phyloP scores from a whole-genome alignment of 805 yeast genomes.

The Schizosaccharomyces octosporus region DNA sequence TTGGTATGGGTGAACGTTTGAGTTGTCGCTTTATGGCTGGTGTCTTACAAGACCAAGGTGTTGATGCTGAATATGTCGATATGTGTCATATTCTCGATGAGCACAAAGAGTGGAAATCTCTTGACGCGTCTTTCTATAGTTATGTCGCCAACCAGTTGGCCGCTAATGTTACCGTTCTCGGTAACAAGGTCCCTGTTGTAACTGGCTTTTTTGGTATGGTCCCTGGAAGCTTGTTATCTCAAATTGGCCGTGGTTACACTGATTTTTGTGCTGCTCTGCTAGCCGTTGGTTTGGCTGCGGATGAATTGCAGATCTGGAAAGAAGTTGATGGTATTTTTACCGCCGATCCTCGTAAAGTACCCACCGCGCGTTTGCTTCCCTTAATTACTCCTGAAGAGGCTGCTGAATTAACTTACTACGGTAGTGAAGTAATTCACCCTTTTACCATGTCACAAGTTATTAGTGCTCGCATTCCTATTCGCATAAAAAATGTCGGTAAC shows the following conservation, averaged over 20 bases:
- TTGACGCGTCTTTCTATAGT: slow-evolving; percentile 41
- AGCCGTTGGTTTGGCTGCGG: slow-evolving; percentile 80
- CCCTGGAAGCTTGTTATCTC: slow-evolving; percentile 83
- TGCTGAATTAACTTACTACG: slow-evolving; percentile 90
- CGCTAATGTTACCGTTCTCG: slow-evolving; percentile 17
- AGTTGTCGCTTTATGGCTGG: slow-evolving; percentile 77
- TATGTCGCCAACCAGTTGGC: slow-evolving; percentile 28
- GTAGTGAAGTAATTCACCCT: slow-evolving; percentile 94
- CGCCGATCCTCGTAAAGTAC: slow-evolving; percentile 92
- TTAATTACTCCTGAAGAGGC: slow-evolving; percentile 97
- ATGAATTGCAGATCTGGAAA: slow-evolving; percentile 92
- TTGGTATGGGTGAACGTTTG: slow-evolving; percentile 84
- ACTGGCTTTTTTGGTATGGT: slow-evolving; percentile 90
- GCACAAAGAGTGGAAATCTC: slow-evolving; percentile 30
- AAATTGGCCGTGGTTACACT: slow-evolving; percentile 94
- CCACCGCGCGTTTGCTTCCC: slow-evolving; percentile 58
- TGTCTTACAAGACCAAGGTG: slow-evolving; percentile 59
- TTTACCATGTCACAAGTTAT: slow-evolving; percentile 98
- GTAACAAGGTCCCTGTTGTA: slow-evolving; percentile 41
- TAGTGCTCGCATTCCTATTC: slow-evolving; percentile 80
- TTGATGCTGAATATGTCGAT: slow-evolving; percentile 55
- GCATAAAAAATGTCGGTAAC: slow-evolving; percentile 87
- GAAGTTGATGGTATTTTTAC: slow-evolving; percentile 98
- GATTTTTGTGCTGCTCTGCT: slow-evolving; percentile 91
- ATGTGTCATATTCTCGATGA: slow-evolving; percentile 47